Conservation (phyloP, 139 green algal genomes). For the Chlamydomonas schloesseri region DNA sequence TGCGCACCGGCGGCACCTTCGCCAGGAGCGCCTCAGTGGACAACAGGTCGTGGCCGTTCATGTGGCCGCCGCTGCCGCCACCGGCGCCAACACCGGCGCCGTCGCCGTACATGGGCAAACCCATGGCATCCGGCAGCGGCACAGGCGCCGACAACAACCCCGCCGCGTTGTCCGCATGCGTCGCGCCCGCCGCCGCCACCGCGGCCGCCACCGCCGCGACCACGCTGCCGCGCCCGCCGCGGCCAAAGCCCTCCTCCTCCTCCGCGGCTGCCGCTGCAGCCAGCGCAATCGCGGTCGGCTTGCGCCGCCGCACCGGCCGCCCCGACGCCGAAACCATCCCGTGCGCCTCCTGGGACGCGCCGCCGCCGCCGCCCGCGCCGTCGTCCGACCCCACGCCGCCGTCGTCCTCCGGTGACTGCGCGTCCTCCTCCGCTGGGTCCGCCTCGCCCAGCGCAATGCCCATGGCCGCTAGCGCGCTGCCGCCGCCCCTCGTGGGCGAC, state of each 20-base stretch:
- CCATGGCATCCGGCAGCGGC: too few species aligned
- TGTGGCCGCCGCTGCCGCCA: neutral
- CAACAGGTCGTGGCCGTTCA: neutral
- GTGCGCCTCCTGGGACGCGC: too few species aligned
- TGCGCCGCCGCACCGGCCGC: conserved; percentile 16
- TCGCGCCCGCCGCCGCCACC: neutral
- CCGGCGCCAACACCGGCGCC: neutral
- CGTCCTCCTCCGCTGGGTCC: too few species aligned
- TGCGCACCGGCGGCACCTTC: neutral
- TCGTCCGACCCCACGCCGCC: too few species aligned
- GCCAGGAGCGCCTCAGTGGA: neutral
- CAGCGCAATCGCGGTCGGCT: conserved; percentile 17
- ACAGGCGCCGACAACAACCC: too few species aligned
- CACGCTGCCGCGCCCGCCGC: neutral
- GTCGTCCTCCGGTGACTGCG: too few species aligned
- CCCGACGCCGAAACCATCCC: neutral
- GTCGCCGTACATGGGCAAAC: neutral
- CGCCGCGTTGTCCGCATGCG: neutral
- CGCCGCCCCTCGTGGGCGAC: too few species aligned
- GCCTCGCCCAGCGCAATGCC: too few species aligned
- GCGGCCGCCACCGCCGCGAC: conserved; percentile 16
- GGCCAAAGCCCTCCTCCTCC: neutral
- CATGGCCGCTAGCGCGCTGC: too few species aligned
- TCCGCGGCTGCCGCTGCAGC: conserved; percentile 11
- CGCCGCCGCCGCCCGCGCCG: too few species aligned